These are phyloP conservation scores for Xylaria curta DNA, from an alignment of 495 filamentous ascomycete genomes.

Conservation along the genomic window DNA sequence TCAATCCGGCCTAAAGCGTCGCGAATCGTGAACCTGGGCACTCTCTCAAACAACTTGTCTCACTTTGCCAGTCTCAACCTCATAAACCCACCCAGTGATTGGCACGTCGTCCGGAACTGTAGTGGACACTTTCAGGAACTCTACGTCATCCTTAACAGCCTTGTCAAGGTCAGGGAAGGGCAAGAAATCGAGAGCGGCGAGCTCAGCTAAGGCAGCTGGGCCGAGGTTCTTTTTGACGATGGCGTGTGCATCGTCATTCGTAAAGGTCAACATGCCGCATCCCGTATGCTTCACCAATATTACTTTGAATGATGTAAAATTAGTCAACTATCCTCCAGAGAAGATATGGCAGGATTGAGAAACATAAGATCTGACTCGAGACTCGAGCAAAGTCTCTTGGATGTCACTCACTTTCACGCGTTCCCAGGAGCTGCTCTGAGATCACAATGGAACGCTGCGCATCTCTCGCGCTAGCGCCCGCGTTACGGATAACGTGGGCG, in stretches of 20 bases:
- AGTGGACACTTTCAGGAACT: conserved; percentile 63
- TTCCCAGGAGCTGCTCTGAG: conserved; percentile 83
- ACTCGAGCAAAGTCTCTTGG: neutral
- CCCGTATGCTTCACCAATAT: conserved; percentile 80
- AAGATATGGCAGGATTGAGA: neutral
- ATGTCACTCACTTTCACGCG: conserved; percentile 58
- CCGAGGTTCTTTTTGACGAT: conserved; percentile 66
- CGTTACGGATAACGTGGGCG: conserved; percentile 84
- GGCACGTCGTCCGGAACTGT: conserved; percentile 63
- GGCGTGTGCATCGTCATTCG: conserved; percentile 64
- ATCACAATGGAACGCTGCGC: conserved; percentile 78
- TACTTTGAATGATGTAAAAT: conserved; percentile 38
- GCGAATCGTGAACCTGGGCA: neutral
- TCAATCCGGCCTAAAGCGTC: neutral
- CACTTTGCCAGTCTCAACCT: conserved; percentile 78
- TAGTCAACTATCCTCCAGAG: neutral
- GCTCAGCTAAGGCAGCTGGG: conserved; percentile 46
- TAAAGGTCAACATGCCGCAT: conserved; percentile 85
- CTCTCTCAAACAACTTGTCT: conserved; percentile 54
- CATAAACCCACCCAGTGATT: conserved; percentile 80
- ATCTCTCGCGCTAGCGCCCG: conserved; percentile 70
- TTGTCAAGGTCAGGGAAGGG: conserved; percentile 68
- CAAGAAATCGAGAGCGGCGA: conserved; percentile 63
- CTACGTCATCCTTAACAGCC: conserved; percentile 71
- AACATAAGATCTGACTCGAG: neutral